These are phyloP conservation scores for Ensete ventricosum DNA, from an alignment of 176 grass and related monocot species.

Conservation along the genomic window DNA sequence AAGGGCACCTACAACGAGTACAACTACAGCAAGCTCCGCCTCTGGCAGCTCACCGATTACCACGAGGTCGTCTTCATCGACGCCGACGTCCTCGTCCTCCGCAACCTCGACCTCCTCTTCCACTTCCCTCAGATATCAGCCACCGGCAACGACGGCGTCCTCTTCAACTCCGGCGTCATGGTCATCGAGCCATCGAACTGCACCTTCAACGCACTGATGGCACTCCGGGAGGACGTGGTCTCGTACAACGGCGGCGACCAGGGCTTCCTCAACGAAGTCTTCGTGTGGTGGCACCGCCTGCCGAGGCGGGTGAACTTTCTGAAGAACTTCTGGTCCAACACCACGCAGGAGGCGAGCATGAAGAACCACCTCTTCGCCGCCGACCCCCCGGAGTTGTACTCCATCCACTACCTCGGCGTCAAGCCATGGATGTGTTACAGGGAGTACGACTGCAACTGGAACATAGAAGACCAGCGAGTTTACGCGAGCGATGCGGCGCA, in stretches of 20 bases:
- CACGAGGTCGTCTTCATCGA: slow-evolving; percentile 79
- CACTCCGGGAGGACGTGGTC: slow-evolving; percentile 29
- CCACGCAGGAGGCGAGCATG: slow-evolving; percentile 42
- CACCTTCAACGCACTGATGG: slow-evolving; percentile 56
- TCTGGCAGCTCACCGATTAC: slow-evolving; percentile 86
- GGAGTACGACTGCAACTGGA: slow-evolving; percentile 97
- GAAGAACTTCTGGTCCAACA: slow-evolving; percentile 89
- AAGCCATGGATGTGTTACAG: slow-evolving; percentile 87
- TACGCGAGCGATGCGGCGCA: slow-evolving; percentile 81
- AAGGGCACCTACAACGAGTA: slow-evolving; percentile 79
- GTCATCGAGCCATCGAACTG: slow-evolving; percentile 84
- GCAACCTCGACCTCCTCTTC: slow-evolving; percentile 69
- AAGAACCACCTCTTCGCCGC: slow-evolving; percentile 65
- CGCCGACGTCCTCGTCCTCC: slow-evolving; percentile 83
- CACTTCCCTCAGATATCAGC: slow-evolving; percentile 80
- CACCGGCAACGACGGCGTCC: slow-evolving; percentile 52
- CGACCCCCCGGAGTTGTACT: slow-evolving; percentile 55
- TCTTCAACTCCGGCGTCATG: slow-evolving; percentile 93
- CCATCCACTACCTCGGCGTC: slow-evolving; percentile 79
- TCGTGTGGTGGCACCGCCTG: slow-evolving; percentile 97
- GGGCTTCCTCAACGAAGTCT: slow-evolving; percentile 94
- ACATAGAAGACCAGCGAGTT: slow-evolving; percentile 43
- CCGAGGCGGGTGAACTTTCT: slow-evolving; percentile 76
- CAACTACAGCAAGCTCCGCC: slow-evolving; percentile 99
- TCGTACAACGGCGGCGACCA: slow-evolving; percentile 99